Percentiles rank a stretch among this genome's conserved stretches.
These are phyloP conservation scores for Chaetoceros tenuissimus DNA, from an alignment of 108 stramenopile genomes.

Conservation along the genomic window DNA sequence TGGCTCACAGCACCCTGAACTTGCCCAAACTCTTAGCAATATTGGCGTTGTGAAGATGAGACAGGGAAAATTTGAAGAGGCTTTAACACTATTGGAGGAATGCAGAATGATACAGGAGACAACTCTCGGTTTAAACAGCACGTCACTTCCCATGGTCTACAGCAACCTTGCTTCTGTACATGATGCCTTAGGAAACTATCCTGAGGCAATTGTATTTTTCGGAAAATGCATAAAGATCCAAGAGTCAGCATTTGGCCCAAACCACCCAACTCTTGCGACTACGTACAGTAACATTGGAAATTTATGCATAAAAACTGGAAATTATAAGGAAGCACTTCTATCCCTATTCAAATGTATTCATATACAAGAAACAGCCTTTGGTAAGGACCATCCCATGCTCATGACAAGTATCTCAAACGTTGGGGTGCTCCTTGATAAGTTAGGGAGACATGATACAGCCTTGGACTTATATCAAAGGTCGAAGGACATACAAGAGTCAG, in stretches of 20 bases:
- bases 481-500: conserved; percentile 7
- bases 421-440: conserved; percentile 9
- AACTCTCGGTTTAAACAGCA: conserved; percentile 13
- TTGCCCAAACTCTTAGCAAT: not conserved
- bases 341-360: conserved; percentile 13
- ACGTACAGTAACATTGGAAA: conserved; percentile 15
- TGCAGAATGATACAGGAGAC: not conserved
- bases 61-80: not conserved
- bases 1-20: not conserved
- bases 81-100: not conserved
- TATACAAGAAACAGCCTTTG: too few species aligned
- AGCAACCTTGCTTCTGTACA: conserved; percentile 17
- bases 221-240: conserved; percentile 18
- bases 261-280: conserved; percentile 22
- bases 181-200: conserved; percentile 7
- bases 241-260: conserved; percentile 13
- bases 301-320: conserved; percentile 11
- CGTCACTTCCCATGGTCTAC: conserved; percentile 19
- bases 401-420: conserved; percentile 16
- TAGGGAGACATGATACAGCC: conserved; percentile 14
- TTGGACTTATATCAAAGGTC: conserved; percentile 17
- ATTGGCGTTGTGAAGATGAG: not conserved
- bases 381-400: conserved; percentile 12
- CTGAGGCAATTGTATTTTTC: conserved; percentile 16
- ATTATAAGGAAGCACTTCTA: conserved; percentile 20